These are phyloP conservation scores for Diutina siamensis DNA, from an alignment of 1,139 yeast genomes.

Conservation along the genomic window DNA sequence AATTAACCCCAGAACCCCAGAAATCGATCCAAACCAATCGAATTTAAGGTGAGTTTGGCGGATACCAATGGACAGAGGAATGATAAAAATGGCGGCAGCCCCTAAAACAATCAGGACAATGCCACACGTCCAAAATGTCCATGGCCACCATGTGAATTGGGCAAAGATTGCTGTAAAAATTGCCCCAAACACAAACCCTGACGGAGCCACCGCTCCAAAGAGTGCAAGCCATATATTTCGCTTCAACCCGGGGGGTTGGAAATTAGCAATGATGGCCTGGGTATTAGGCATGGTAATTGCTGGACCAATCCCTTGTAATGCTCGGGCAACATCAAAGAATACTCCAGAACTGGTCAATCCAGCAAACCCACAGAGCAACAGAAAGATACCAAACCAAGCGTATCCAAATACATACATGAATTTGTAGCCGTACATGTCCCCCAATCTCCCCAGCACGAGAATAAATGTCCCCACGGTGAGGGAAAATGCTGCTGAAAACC, in stretches of 20 bases:
- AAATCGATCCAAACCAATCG: slow-evolving; percentile 36
- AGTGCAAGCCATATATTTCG: slow-evolving; percentile 33
- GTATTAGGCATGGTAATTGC: slow-evolving; percentile 49
- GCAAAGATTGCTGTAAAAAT: slow-evolving; percentile 34
- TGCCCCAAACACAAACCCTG: slow-evolving; percentile 43
- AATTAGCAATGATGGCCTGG: slow-evolving; percentile 41
- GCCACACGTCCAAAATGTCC: slow-evolving; percentile 40
- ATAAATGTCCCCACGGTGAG: slow-evolving; percentile 55
- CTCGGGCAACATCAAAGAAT: slow-evolving; percentile 42
- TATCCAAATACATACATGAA: slow-evolving; percentile 35
- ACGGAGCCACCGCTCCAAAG: slow-evolving; percentile 51
- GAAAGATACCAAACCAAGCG: slow-evolving; percentile 35
- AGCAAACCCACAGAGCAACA: slow-evolving; percentile 40
- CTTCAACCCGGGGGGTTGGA: slow-evolving; percentile 32
- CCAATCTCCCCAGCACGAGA: slow-evolving; percentile 47
- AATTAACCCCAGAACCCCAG: slow-evolving; percentile 23
- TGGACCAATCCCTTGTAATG: slow-evolving; percentile 50
- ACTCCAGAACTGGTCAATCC: slow-evolving; percentile 27
- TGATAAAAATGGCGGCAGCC: slow-evolving; percentile 21
- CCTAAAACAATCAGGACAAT: slow-evolving; percentile 24
- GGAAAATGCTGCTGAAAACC: slow-evolving; percentile 52
- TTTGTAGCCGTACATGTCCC: slow-evolving; percentile 55
- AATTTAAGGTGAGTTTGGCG: slow-evolving; percentile 16
- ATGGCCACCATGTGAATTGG: slow-evolving; percentile 40
- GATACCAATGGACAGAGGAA: slow-evolving; percentile 29